phyloP scores from a whole-genome alignment of 345 rosid species.

The Euclidium syriacum region DNA sequence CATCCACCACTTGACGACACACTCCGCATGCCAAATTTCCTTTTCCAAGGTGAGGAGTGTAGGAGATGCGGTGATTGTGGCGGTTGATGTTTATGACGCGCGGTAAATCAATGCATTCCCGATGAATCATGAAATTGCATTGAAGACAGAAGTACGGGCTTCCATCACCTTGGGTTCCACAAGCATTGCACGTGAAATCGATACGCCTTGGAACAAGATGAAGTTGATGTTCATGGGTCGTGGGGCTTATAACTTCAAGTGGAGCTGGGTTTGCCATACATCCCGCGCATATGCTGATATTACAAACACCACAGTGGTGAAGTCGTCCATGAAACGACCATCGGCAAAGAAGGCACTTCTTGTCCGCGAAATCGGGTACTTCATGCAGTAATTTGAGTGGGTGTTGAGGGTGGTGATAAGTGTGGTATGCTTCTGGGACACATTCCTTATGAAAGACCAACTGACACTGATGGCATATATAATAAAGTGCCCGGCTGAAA shows the following conservation, averaged over 20 bases:
- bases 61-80: neutral
- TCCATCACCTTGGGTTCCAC: neutral
- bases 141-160: conserved; percentile 8
- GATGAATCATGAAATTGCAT: conserved; percentile 7
- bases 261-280: conserved; percentile 2
- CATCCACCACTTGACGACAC: neutral
- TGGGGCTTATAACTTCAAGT: neutral
- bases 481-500: neutral
- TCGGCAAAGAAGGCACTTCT: neutral
- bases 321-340: neutral
- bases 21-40: neutral
- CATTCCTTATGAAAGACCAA: neutral
- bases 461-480: neutral
- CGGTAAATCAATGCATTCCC: neutral
- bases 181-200: conserved; percentile 9
- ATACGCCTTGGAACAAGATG: neutral
- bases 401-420: conserved; percentile 2
- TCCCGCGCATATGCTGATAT: neutral
- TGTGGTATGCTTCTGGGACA: conserved; percentile 1
- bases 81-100: conserved; percentile 2
- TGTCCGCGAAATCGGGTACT: neutral
- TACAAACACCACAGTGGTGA: conserved; percentile 10
- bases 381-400: neutral
- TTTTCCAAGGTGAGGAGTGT: neutral
- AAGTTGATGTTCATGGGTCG: neutral